phyloP scores from a whole-genome alignment of 2,329 filamentous ascomycete species.

The Fusarium sp. region DNA sequence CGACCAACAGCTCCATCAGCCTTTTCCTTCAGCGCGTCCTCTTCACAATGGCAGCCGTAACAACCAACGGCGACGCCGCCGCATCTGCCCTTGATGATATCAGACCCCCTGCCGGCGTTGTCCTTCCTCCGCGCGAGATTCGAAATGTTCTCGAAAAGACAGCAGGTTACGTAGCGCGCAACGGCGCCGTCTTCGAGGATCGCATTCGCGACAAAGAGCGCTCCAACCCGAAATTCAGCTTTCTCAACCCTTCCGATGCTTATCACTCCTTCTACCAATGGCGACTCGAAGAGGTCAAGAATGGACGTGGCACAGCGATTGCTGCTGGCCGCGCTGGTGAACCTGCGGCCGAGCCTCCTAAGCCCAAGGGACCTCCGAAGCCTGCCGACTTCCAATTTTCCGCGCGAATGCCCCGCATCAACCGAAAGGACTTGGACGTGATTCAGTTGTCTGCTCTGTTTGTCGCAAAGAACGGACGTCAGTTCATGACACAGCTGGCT shows the following conservation, averaged over 20 bases:
- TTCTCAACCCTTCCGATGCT: conserved; percentile 80
- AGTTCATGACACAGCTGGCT: conserved; percentile 89
- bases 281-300: conserved; percentile 86
- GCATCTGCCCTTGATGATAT: conserved; percentile 68
- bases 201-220: conserved; percentile 87
- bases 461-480: conserved; percentile 90
- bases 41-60: conserved; percentile 48
- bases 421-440: conserved; percentile 86
- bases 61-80: conserved; percentile 64
- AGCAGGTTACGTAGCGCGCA: conserved; percentile 85
- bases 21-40: conserved; percentile 14
- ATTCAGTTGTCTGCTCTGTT: conserved; percentile 85
- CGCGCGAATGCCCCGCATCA: conserved; percentile 96
- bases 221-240: conserved; percentile 90
- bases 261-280: conserved; percentile 92
- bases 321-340: conserved; percentile 80
- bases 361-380: conserved; percentile 83
- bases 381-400: conserved; percentile 93
- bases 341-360: conserved; percentile 63
- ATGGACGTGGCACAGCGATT: conserved; percentile 82
- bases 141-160: conserved; percentile 90
- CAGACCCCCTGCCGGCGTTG: conserved; percentile 83
- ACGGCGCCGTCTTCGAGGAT: conserved; percentile 78
- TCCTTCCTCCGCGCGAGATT: conserved; percentile 90
- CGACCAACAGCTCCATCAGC: conserved; percentile 21